Evolutionary conservation across 257 asterid species (phyloP).

Genomic region (Primulina eburnea): DNA sequence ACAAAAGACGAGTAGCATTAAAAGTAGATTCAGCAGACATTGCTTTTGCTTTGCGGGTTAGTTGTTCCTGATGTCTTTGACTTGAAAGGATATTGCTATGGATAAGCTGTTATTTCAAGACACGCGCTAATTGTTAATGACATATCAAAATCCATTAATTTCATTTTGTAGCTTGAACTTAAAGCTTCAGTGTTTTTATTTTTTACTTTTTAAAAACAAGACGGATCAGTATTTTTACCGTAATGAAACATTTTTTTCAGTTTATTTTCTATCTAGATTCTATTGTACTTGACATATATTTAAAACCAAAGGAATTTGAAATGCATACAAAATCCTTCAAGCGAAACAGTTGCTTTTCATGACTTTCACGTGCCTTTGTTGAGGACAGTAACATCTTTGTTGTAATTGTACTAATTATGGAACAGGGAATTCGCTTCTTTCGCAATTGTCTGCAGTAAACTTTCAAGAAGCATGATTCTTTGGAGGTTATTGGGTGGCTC

Average conservation of each 20-base stretch:
- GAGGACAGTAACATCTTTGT: background rate
- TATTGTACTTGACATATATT: background rate
- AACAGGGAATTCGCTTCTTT: slow-evolving; percentile 88
- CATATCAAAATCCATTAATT: background rate
- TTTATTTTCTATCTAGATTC: background rate
- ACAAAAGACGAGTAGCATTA: slow-evolving; percentile 65
- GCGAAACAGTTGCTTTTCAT: background rate
- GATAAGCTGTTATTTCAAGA: background rate
- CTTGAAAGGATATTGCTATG: background rate
- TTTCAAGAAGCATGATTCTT: background rate
- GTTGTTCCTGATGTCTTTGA: background rate
- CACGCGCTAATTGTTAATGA: background rate
- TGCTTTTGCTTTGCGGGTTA: slow-evolving; percentile 84
- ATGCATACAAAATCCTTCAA: background rate
- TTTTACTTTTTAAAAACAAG: background rate
- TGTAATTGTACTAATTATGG: slow-evolving; percentile 20
- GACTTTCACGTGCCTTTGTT: background rate
- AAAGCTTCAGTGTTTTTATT: background rate
- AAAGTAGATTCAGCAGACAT: slow-evolving; percentile 73
- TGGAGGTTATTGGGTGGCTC: slow-evolving; percentile 3
- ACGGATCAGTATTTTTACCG: no score
- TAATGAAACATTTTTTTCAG: background rate
- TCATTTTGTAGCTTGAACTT: background rate
- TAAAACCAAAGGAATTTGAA: background rate
- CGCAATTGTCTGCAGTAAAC: slow-evolving; percentile 72